phyloP scores from a whole-genome alignment of 495 filamentous ascomycete species.

The Penicillium desertorum region DNA sequence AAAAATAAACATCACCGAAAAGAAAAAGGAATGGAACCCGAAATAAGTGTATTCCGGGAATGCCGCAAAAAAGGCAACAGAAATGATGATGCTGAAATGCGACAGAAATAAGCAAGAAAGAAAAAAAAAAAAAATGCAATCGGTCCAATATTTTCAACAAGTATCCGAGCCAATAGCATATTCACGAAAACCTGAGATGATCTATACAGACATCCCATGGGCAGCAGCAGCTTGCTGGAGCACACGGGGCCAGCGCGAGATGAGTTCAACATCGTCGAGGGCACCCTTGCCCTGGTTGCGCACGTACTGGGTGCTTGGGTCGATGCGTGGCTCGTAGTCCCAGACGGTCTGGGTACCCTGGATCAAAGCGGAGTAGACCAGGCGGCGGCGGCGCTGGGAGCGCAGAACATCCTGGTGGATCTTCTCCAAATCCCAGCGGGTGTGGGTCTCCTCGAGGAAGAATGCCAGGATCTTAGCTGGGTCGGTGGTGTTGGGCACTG shows the following conservation, averaged over 20 bases:
- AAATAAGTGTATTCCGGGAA: constrained; percentile 14
- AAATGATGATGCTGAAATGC: constrained; percentile 14
- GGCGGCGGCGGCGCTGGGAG: constrained; percentile 67
- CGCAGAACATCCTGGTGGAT: constrained; percentile 67
- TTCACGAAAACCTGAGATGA: background rate
- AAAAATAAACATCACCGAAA: background rate
- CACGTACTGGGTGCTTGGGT: constrained; percentile 68
- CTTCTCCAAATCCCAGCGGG: constrained; percentile 69
- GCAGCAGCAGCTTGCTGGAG: constrained; percentile 40
- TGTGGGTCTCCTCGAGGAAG: constrained; percentile 64
- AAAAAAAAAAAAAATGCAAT: background rate
- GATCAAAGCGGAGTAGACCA: constrained; percentile 74
- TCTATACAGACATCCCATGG: constrained; percentile 21
- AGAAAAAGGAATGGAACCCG: constrained; percentile 8
- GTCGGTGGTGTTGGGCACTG: constrained; percentile 42
- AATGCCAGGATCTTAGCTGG: constrained; percentile 48
- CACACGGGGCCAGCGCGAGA: constrained; percentile 50
- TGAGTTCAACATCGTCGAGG: constrained; percentile 46
- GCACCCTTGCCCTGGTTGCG: constrained; percentile 50
- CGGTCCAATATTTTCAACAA: background rate
- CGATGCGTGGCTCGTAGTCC: constrained; percentile 75
- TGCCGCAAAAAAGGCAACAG: background rate
- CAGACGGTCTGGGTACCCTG: constrained; percentile 67
- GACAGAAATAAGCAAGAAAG: background rate
- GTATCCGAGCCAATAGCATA: background rate